phyloP scores from a whole-genome alignment of 2,329 filamentous ascomycete genomes.

The Aspergillus tanneri region DNA sequence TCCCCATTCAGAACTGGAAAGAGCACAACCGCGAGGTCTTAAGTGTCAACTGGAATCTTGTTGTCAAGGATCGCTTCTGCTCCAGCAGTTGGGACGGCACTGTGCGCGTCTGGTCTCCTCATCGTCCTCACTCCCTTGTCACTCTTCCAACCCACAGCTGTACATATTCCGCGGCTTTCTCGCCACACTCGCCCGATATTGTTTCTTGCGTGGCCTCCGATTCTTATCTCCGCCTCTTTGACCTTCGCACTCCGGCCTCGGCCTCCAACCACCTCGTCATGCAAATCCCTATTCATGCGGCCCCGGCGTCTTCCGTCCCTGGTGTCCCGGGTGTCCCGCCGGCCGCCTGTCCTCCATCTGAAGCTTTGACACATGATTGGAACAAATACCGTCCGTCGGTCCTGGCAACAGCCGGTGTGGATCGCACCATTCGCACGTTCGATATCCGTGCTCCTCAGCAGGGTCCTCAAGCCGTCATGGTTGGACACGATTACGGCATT shows the following conservation, averaged over 20 bases:
- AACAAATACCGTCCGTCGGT: constrained; percentile 92
- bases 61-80: constrained; percentile 85
- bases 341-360: constrained; percentile 60
- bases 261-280: constrained; percentile 84
- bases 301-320: constrained; percentile 52
- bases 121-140: constrained; percentile 68
- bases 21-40: constrained; percentile 95
- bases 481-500: constrained; percentile 89
- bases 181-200: constrained; percentile 79
- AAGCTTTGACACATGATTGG: constrained; percentile 95
- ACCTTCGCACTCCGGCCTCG: constrained; percentile 80
- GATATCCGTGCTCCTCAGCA: constrained; percentile 75
- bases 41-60: constrained; percentile 86
- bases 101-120: constrained; percentile 92
- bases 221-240: constrained; percentile 84
- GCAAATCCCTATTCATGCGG: constrained; percentile 78
- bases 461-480: constrained; percentile 71
- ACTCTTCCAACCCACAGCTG: constrained; percentile 91
- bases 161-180: constrained; percentile 91
- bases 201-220: constrained; percentile 87
- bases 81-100: constrained; percentile 96
- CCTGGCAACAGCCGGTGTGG: constrained; percentile 85
- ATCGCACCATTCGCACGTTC: constrained; percentile 82
- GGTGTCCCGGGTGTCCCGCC: constrained; percentile 37
- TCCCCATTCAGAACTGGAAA: constrained; percentile 86